Conservation (phyloP, 1,139 yeast species). For the Pneumocystis sp. region DNA sequence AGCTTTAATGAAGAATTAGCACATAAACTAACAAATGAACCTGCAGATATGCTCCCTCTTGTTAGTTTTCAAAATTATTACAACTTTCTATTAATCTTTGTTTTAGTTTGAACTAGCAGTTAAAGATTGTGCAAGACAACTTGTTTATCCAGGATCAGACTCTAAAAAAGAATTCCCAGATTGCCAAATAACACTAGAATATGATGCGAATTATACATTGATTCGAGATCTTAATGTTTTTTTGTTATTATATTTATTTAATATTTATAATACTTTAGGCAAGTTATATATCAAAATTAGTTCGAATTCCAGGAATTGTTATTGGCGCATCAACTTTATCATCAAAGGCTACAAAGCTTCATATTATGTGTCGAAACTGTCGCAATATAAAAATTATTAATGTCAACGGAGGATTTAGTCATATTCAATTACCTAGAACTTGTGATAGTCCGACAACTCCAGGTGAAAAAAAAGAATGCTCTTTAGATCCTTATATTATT, state of each 20-base stretch:
- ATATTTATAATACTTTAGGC: constrained; percentile 21
- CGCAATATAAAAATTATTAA: constrained; percentile 58
- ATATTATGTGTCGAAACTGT: constrained; percentile 77
- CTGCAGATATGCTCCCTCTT: constrained; percentile 74
- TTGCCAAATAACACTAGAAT: constrained; percentile 67
- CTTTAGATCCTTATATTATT: constrained; percentile 80
- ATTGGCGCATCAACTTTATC: constrained; percentile 81
- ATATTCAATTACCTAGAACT: constrained; percentile 54
- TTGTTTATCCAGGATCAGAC: constrained; percentile 40
- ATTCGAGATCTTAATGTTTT: constrained; percentile 59
- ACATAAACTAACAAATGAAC: constrained; percentile 70
- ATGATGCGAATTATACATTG: constrained; percentile 57
- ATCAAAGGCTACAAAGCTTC: constrained; percentile 75
- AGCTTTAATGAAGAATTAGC: constrained; percentile 81
- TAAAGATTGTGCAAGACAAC: constrained; percentile 75
- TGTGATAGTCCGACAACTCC: constrained; percentile 46
- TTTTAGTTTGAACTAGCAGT: constrained; percentile 62
- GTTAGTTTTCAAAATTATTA: constrained; percentile 8
- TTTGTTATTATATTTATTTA: neutral
- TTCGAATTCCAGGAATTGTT: constrained; percentile 82
- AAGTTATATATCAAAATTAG: constrained; percentile 75
- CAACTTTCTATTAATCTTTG: neutral
- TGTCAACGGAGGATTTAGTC: constrained; percentile 67
- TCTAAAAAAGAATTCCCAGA: constrained; percentile 50
- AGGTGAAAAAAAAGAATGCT: constrained; percentile 56